Base-by-base conservation (phyloP, 495 filamentous ascomycete species). In the Aspergillus funiculosus region DNA sequence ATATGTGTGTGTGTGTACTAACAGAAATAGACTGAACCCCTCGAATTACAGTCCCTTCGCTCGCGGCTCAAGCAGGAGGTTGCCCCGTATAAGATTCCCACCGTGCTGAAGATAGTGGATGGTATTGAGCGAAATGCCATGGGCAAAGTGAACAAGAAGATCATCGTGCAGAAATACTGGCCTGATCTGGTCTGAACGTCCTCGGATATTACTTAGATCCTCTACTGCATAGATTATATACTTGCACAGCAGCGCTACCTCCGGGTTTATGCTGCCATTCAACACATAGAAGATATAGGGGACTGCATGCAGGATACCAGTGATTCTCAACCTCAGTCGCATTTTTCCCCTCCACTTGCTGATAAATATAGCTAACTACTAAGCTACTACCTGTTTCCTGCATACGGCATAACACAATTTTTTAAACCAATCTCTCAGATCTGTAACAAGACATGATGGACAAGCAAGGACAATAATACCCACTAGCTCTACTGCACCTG, bases 121-220 rank as follows among this genome's bases (percentile, higher is more conserved):
- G 54, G 41, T 13, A 76, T 71, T 26, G 70, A 67, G 40, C 74
- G 69, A 46, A 73, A 73, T 50, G 67, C 69, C 5, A 73, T 73
- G 69, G 69, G 69, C 35, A 73, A 73, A 41, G 65, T 73, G 17
- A 69, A 73, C 48, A 73, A 73, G 59, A 72, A 71, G 56, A 56
- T 53, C 14, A 52, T 72, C 19, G 51, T 72, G 19, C 53, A 64
- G 51, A 68, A 71, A 40, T 68, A 70, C 51, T 72, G 69, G 69
- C 69, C 68, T 25, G 61, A 61, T 6, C 14, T 40, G 42, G 49
- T 43, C 13, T 50, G 40, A 44, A 5, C 32, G 8, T 13, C 10
- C 15, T 22, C 10, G 21, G 36, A 25, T 39, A 11, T 28, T 32
- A 6, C 0, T 32, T 44, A 17, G 18, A 6, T 3, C 2, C 19